Evolutionary conservation across 257 asterid species (phyloP).

Genomic region (Vinca minor): DNA sequence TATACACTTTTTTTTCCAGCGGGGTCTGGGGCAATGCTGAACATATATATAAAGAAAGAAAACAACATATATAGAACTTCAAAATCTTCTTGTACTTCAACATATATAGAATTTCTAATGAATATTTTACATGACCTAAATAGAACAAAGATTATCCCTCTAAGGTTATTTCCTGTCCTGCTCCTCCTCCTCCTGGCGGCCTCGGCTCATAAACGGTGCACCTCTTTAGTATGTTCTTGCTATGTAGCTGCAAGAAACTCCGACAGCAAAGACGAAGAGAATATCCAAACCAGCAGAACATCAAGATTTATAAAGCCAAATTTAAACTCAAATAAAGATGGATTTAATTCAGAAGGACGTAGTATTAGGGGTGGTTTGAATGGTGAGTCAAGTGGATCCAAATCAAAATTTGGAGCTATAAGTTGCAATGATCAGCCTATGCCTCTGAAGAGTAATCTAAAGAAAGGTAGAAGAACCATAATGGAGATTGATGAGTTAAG

Average conservation of each 20-base stretch:
- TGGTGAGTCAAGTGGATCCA: neutral
- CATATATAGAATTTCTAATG: too few relatives aligned
- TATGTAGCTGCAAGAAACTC: constrained; percentile 53
- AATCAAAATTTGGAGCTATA: constrained; percentile 5
- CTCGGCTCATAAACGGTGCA: constrained; percentile 37
- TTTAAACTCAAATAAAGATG: constrained; percentile 2
- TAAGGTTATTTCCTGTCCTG: neutral
- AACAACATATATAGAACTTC: neutral
- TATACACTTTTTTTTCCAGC: too few relatives aligned
- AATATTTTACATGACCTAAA: constrained; percentile 1
- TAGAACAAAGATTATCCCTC: neutral
- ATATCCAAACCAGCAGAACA: constrained; percentile 1
- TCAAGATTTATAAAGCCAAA: neutral
- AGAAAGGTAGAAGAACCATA: constrained; percentile 33
- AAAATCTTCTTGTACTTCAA: too few relatives aligned
- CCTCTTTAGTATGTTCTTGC: constrained; percentile 54
- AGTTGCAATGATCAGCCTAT: neutral
- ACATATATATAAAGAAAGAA: neutral
- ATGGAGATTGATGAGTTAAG: constrained; percentile 7
- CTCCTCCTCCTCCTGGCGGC: constrained; percentile 52
- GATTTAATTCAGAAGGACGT: constrained; percentile 9
- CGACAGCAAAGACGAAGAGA: constrained; percentile 37
- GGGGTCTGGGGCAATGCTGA: too few relatives aligned
- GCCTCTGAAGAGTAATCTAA: constrained; percentile 57
- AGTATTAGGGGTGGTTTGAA: neutral